Evolutionary conservation across 2,329 filamentous ascomycete genomes (phyloP), one percentile per base, ranked within the genome.

Genomic region (Pseudophaeomoniella oleicola): DNA sequence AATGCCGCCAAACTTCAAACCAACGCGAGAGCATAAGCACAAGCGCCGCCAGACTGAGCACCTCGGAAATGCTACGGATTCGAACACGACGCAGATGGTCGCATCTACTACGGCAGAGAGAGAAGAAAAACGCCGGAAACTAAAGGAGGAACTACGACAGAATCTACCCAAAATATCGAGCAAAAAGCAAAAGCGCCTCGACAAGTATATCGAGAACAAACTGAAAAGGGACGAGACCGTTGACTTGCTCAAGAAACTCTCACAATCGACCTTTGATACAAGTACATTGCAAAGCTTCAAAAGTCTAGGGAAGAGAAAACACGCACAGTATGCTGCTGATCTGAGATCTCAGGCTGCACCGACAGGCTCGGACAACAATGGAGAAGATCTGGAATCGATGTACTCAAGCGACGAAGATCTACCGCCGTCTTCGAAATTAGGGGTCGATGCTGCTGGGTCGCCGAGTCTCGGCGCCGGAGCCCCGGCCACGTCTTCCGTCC

Each of bases 161-260:
- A 61, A 68, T 34, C 62, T 72, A 43, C 59, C 66, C 3, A 71
- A 71, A 44, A 66, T 78, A 39, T 73, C 69, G 2, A 58, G 63
- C 14, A 80, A 80, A 56, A 81, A 81, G 57, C 66, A 73, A 46
- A 80, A 80, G 59, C 63, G 76, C 37, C 50, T 81, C 43, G 74
- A 80, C 46, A 79, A 80, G 51, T 81, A 80, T 45, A 75, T 81
- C 55, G 87, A 96, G 50, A 90, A 72, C 40, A 98, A 98, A 67
- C 66, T 98, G 32, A 82, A 78, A 57, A 94, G 93, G 57, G 90
- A 98, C 53, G 88, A 96, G 57, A 93, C 84, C 50, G 68, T 83
- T 17, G 81, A 77, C 39, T 64, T 98, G 18, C 68, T 96, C 48
- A 81, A 82, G 52, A 87, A 90, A 54, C 69, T 98, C 16, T 82